These are phyloP conservation scores for Lentinula lateritia DNA, from an alignment of 768 basidiomycete genomes.

Conservation along the genomic window DNA sequence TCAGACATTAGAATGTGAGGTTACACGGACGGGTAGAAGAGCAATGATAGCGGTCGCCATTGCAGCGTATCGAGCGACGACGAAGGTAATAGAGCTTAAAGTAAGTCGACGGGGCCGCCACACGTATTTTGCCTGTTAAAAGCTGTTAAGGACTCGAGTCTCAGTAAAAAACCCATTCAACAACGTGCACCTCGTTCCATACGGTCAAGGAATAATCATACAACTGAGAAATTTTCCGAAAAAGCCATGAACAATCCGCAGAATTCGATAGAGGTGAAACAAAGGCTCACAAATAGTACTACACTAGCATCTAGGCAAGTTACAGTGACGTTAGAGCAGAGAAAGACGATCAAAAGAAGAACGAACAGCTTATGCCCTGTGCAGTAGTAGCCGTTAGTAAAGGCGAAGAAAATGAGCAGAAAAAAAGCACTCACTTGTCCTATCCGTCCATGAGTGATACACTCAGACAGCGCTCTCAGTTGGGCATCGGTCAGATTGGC, in stretches of 20 bases:
- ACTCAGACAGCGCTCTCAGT: background rate
- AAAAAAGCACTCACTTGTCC: background rate
- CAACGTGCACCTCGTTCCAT: conserved; percentile 9
- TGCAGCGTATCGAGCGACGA: conserved; percentile 13
- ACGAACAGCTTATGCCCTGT: conserved; percentile 2
- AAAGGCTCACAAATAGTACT: conserved; percentile 7
- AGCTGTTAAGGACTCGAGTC: background rate
- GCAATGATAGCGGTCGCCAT: conserved; percentile 10
- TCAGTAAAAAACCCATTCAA: no score
- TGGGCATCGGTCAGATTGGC: conserved; percentile 2
- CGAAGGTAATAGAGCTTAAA: conserved; percentile 9
- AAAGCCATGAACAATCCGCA: background rate
- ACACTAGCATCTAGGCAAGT: conserved; percentile 3
- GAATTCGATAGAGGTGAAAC: background rate
- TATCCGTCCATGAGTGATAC: conserved; percentile 1
- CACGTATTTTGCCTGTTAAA: conserved; percentile 9
- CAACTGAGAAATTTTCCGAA: background rate
- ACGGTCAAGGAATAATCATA: conserved; percentile 11
- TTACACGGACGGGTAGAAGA: conserved; percentile 10
- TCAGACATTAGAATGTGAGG: background rate
- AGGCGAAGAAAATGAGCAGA: background rate
- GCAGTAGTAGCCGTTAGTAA: background rate
- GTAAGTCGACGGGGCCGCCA: conserved; percentile 12
- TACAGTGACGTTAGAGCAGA: background rate
- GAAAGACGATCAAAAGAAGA: background rate